Percentiles rank a stretch among this genome's conserved stretches.
These are phyloP conservation scores for Ophiorrhiza pumila DNA, from an alignment of 257 asterid species.

Conservation along the genomic window DNA sequence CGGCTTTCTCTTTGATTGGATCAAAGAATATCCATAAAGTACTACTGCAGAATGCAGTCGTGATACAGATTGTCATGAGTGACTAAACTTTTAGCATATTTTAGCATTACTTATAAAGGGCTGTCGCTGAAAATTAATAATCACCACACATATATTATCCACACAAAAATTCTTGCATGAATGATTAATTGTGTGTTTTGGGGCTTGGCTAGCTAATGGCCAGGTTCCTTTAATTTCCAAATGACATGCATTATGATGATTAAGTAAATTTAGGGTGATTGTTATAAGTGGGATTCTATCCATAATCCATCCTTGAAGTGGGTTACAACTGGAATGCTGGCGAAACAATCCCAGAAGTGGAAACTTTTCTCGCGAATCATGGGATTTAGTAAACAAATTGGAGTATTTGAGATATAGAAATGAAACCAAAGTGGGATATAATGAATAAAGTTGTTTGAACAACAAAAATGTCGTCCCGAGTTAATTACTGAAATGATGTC, in stretches of 20 bases:
- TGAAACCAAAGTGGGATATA: background rate
- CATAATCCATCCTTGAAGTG: background rate
- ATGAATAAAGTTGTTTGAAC: background rate
- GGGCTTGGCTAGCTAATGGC: too few relatives aligned
- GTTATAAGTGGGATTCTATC: background rate
- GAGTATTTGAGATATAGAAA: background rate
- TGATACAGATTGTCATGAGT: background rate
- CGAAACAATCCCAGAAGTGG: background rate
- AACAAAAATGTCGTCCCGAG: background rate
- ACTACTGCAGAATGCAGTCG: too few relatives aligned
- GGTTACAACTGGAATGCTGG: constrained; percentile 3
- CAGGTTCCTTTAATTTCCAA: background rate
- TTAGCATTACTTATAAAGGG: too few relatives aligned
- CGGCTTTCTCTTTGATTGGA: background rate
- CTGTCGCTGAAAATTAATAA: too few relatives aligned
- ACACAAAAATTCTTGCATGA: too few relatives aligned
- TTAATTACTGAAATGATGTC: constrained; percentile 5
- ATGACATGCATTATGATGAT: too few relatives aligned
- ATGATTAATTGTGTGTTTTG: too few relatives aligned
- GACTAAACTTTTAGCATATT: too few relatives aligned
- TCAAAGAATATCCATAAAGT: too few relatives aligned
- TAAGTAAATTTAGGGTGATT: background rate
- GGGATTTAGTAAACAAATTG: background rate
- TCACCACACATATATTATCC: too few relatives aligned
- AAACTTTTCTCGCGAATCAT: too few relatives aligned